phyloP scores from a whole-genome alignment of 1,284 basidiomycete genomes.

The Ceratorhiza oryzae-sativae region DNA sequence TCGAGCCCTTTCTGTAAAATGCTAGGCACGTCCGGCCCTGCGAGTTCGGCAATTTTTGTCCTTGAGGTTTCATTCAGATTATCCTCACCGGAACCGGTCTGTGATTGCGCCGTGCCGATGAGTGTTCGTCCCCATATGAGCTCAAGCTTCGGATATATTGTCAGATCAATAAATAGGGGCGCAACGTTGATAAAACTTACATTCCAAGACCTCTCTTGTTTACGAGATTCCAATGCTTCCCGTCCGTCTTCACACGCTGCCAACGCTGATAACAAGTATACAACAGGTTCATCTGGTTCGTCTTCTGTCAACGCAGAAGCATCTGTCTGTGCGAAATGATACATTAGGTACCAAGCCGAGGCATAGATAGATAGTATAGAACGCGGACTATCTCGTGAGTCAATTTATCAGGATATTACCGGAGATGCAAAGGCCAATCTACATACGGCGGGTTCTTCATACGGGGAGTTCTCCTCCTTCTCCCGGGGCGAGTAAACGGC shows the following conservation, averaged over 20 bases:
- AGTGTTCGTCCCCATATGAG: neutral
- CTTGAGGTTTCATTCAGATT: neutral
- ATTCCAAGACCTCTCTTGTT: constrained; percentile 12
- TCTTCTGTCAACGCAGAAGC: constrained; percentile 57
- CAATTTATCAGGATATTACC: neutral
- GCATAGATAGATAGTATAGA: constrained; percentile 68
- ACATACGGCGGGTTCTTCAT: neutral
- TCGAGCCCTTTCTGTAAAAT: neutral
- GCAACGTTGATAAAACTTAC: neutral
- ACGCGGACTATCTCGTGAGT: constrained; percentile 58
- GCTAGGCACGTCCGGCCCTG: neutral
- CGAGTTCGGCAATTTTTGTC: neutral
- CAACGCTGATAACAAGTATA: constrained; percentile 51
- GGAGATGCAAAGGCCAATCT: neutral
- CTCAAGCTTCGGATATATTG: constrained; percentile 3
- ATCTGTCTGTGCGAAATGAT: constrained; percentile 62
- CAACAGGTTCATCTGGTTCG: constrained; percentile 60
- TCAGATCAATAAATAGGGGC: too few species aligned
- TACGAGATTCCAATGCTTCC: constrained; percentile 4
- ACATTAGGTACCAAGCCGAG: constrained; percentile 66
- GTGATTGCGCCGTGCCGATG: constrained; percentile 9
- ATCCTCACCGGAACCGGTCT: neutral
- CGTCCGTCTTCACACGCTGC: constrained; percentile 21
- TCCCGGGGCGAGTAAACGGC: constrained; percentile 52
- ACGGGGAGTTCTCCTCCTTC: neutral